Base-by-base conservation (phyloP, 495 filamentous ascomycete genomes). In the Talaromyces ruber region DNA sequence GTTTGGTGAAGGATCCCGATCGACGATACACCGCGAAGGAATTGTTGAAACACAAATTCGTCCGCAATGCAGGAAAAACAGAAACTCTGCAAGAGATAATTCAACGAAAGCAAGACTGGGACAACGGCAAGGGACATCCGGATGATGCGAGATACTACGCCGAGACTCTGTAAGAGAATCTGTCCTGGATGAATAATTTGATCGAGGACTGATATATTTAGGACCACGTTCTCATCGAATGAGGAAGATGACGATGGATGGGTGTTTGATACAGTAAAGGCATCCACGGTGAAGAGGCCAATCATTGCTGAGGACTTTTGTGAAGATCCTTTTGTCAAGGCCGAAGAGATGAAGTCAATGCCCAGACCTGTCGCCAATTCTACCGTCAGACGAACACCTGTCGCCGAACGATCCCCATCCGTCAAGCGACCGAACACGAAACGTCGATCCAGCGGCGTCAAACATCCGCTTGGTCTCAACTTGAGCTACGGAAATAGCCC, bases 251-350 rank as follows among this genome's bases (percentile, higher is more conserved):
- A 88, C 18, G 92, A 96, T 66, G 90, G 90, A 58, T 99, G 94
- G 94, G 87, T 97, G n/a, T 99, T 99, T 68, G 94, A 97, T 67
- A 99, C 94, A 0, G 84, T 99, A 66, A 93, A 89, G 70, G 87
- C 84, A 25, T 72, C 81, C 18, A 76, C 75, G 2, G 78, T 82
- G 68, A 72, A 71, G 63, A 73, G 74, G 8, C 73, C 71, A 32
- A 73, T 78, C 52, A 70, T 72, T 28, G 70, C 68, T 1, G 73
- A 76, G 34, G 73, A 75, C 57, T 70, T 67, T 16, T 60, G 59
- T 26, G 65, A 66, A 6, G 68, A 75, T 21, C 70, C 80, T 9
- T 70, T 75, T 8, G 69, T 74, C 37, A 68, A 78, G 64, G 65
- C 81, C 59, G 70, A 77, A 26, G 72, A 76, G 4, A 61, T 81